Evolutionary conservation across 2,329 filamentous ascomycete species (phyloP).

Genomic region (Ceratocystis eucalypticola): DNA sequence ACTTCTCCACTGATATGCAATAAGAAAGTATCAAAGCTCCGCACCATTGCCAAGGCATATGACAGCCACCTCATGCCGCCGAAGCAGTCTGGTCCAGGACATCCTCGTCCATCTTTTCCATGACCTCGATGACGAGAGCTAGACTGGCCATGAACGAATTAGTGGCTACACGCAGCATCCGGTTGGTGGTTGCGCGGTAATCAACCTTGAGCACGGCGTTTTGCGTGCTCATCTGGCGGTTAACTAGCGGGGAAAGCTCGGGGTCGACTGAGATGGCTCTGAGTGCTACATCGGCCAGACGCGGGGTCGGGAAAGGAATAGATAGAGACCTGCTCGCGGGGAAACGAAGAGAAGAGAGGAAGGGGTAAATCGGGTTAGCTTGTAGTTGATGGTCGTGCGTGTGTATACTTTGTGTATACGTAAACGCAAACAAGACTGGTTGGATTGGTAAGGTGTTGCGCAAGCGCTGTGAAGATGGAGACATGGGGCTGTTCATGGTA

Average conservation of each 20-base stretch:
- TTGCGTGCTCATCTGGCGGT: slow-evolving; percentile 50
- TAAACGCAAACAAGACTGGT: neutral
- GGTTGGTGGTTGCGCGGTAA: slow-evolving; percentile 82
- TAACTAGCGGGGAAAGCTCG: slow-evolving; percentile 76
- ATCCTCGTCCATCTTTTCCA: slow-evolving; percentile 81
- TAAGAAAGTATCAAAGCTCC: neutral
- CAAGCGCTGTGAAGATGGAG: neutral
- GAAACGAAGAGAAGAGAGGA: slow-evolving; percentile 20
- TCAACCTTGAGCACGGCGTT: slow-evolving; percentile 50
- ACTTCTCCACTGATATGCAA: neutral
- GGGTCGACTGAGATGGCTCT: slow-evolving; percentile 69
- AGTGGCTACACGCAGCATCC: slow-evolving; percentile 90
- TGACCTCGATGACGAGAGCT: slow-evolving; percentile 70
- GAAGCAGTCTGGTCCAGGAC: slow-evolving; percentile 39
- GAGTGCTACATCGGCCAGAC: slow-evolving; percentile 64
- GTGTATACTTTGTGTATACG: too few species aligned
- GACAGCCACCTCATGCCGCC: neutral
- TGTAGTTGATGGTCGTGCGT: neutral
- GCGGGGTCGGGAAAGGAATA: slow-evolving; percentile 67
- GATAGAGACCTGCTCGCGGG: slow-evolving; percentile 46
- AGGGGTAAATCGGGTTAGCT: neutral
- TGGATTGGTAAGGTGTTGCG: neutral
- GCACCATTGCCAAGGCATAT: too few species aligned
- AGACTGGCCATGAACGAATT: slow-evolving; percentile 94
- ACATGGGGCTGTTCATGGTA: neutral